Base-by-base conservation (phyloP, 1,284 basidiomycete genomes). In the Heterobasidion irregulare region DNA sequence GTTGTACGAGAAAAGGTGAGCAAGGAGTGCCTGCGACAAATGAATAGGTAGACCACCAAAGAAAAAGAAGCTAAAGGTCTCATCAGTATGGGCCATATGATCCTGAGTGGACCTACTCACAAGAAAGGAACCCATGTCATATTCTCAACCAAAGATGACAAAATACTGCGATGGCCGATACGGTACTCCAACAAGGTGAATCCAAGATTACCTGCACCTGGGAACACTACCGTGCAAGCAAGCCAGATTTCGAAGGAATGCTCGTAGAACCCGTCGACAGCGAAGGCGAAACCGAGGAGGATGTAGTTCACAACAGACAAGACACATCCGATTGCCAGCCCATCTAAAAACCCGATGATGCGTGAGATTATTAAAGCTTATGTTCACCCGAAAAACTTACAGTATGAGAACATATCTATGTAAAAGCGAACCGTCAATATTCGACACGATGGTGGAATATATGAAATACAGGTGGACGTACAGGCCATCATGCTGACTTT, bases 321-420 rank as follows among this genome's bases (percentile, higher is more conserved):
- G 15, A 81, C 64, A 7, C 82, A 76, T 3, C 84, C 81, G 6
- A 78, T 80, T 0, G 86, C 82, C 57, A 94, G 87, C 53, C 89
- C 91, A 63, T 91, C 84, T 85, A 49, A 47, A 8, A 8, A 44
- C 8, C 51, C 54, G 44, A 47, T 34, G 38, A 15, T 50, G n/a
- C 12, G 8, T 19, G 13, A 15, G 15, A 56, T 16, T 46, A 15
- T 7, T n/a, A 8, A 47, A 3, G 16, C 12, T 12, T 16, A 47
- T 12, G 8, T 10, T 12, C 3, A 8, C n/a, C n/a, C 38, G n/a
- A n/a, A 12, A 69, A 53, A 26, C 79, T 53, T 68, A 70, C 83
- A 92, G 70, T 93, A 94, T 10, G 87, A 90, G 70, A 90, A 92
- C 83, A 93, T 92, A 70, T 94, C 88, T 76, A 66, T 8, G 12